Evolutionary conservation across 768 basidiomycete species (phyloP), one percentile per base, ranked within the genome.

Genomic region (Candolleomyces aberdarensis): DNA sequence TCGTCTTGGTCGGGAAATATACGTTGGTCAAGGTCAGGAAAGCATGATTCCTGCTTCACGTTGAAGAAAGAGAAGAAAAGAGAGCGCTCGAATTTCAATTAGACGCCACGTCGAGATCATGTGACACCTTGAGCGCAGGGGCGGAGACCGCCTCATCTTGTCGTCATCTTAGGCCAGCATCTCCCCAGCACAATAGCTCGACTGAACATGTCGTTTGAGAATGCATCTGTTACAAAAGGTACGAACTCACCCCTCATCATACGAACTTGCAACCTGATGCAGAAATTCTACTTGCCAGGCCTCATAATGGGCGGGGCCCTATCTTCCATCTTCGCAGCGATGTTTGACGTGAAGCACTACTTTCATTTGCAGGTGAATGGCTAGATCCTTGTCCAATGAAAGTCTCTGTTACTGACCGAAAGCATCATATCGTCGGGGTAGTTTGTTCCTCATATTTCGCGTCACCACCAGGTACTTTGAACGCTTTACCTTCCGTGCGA

Each of bases 331-430:
- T 69, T 85, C 6, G 86, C 81, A 49, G 88, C 91, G 1, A 70
- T 96, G 36, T 89, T 95, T 68, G 94, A 95, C 67, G 76, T 92
- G 65, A 96, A 96, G 71, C 88, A 94, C 67, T 92, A 94, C 71
- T 82, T 94, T 61, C 91, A 95, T 71, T 78, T 97, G 2, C 94
- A 91, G 77, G 89, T 86, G 64, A 64, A 79, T 65, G 10, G 44
- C 54, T 19, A n/a, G 26, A 26, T 26, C 1, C 1, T 31, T 32
- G 22, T 58, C 39, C 58, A 44, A 32, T 67, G 17, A 11, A 15
- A 2, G 10, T 3, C 15, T 11, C 48, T 49, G 20, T 11, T 22
- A 10, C 43, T 56, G n/a, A 39, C 53, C 51, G 58, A 59, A 62
- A 52, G 61, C 62, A 53, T 68, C 32, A 63, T 40, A 40, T 63